Conservation (phyloP, 2,329 filamentous ascomycete species). For the Botrytis fragariae region DNA sequence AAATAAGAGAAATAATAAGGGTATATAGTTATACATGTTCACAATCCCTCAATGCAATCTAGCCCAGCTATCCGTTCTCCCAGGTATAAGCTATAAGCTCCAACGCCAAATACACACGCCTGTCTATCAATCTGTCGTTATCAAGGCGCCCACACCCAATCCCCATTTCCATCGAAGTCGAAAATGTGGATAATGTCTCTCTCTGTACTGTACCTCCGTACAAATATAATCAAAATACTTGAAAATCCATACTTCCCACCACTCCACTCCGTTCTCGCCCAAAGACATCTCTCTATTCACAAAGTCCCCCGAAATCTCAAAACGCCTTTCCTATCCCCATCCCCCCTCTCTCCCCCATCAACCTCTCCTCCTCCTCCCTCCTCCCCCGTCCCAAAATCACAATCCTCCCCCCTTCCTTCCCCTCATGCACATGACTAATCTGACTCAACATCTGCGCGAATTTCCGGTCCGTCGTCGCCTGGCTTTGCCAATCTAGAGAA, state of each 20-base stretch:
- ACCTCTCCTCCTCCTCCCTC: background rate
- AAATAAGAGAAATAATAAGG: background rate
- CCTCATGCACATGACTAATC: conserved; percentile 29
- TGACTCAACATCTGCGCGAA: conserved; percentile 30
- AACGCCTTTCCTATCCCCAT: background rate
- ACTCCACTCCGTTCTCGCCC: background rate
- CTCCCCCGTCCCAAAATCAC: conserved; percentile 21
- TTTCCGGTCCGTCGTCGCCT: conserved; percentile 27
- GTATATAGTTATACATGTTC: conserved; percentile 5
- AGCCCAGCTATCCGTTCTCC: background rate
- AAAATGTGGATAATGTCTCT: background rate
- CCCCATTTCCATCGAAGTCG: background rate
- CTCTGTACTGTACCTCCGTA: background rate
- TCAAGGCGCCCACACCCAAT: background rate
- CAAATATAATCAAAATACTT: background rate
- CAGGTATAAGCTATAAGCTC: background rate
- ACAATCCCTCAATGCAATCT: too few species aligned
- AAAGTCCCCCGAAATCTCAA: background rate
- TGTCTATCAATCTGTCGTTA: background rate
- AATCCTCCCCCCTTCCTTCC: conserved; percentile 24
- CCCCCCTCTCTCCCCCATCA: background rate
- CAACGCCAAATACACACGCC: background rate
- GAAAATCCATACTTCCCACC: background rate
- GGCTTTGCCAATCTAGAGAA: conserved; percentile 31
- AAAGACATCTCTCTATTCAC: background rate